phyloP scores from a whole-genome alignment of 345 rosid genomes.

The Pistacia atlantica region DNA sequence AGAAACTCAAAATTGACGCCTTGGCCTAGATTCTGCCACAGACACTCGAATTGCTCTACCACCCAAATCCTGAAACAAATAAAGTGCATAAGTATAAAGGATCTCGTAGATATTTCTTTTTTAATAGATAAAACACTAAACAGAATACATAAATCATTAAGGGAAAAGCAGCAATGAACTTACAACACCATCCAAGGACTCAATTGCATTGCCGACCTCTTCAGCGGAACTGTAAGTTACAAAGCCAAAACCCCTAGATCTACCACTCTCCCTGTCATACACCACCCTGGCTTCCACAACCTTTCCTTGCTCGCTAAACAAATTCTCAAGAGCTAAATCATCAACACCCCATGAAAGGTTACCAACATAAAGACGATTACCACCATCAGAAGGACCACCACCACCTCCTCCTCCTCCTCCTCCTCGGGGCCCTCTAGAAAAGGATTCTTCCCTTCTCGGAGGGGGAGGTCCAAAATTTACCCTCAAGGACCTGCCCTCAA shows the following conservation, averaged over 20 bases:
- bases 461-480: constrained; percentile 91
- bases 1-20: constrained; percentile 64
- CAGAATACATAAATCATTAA: background rate
- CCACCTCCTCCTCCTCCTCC: constrained; percentile 30
- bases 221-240: constrained; percentile 78
- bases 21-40: constrained; percentile 80
- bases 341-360: constrained; percentile 97
- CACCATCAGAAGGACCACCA: constrained; percentile 2
- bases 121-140: background rate
- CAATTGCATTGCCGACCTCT: constrained; percentile 76
- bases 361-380: constrained; percentile 75
- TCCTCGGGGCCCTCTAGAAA: constrained; percentile 44
- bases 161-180: constrained; percentile 33
- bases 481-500: constrained; percentile 87
- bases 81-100: background rate
- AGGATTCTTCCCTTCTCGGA: constrained; percentile 54
- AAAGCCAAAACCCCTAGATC: constrained; percentile 97
- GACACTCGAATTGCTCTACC: constrained; percentile 91
- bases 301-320: constrained; percentile 86
- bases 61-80: constrained; percentile 68
- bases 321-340: constrained; percentile 73
- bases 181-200: constrained; percentile 77
- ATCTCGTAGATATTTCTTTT: background rate
- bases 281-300: constrained; percentile 92
- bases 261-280: constrained; percentile 89